Conservation (phyloP, 2,329 filamentous ascomycete species). For the Penicillium freii region DNA sequence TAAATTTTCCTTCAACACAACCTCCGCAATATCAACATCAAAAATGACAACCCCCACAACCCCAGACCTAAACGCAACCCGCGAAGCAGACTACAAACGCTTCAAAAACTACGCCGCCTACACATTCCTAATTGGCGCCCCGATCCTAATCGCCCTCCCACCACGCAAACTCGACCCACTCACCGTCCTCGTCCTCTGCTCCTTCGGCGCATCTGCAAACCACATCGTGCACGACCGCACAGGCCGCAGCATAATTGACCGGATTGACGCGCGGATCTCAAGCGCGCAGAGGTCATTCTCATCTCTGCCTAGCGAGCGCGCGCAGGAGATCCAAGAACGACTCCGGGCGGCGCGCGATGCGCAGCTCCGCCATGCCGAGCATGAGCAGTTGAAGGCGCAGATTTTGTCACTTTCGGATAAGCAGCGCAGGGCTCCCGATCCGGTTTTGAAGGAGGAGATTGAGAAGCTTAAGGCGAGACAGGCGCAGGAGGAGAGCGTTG, state of each 20-base stretch:
- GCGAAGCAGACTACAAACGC: conserved; percentile 39
- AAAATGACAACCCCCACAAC: conserved; percentile 8
- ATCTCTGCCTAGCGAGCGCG: conserved; percentile 35
- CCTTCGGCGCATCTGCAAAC: conserved; percentile 42
- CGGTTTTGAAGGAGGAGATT: conserved; percentile 28
- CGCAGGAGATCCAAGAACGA: conserved; percentile 34
- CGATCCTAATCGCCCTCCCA: conserved; percentile 34
- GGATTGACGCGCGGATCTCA: conserved; percentile 28
- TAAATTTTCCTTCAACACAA: conserved; percentile 20
- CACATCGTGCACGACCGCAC: conserved; percentile 40
- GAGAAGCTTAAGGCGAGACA: conserved; percentile 35
- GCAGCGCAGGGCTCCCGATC: conserved; percentile 8
- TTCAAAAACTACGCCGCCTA: conserved; percentile 44
- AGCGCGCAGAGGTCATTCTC: conserved; percentile 17
- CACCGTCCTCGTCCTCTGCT: conserved; percentile 39
- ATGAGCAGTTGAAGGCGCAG: conserved; percentile 20
- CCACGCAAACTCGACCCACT: conserved; percentile 41
- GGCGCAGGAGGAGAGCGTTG: conserved; percentile 30
- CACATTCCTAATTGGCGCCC: conserved; percentile 37
- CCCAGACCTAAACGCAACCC: conserved; percentile 15
- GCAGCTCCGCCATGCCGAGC: conserved; percentile 18
- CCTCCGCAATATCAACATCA: not conserved
- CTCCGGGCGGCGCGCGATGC: conserved; percentile 28
- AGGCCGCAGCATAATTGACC: conserved; percentile 37
- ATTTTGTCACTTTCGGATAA: conserved; percentile 28